phyloP scores from a whole-genome alignment of 768 basidiomycete genomes.

The Podaxis carcinomalis region DNA sequence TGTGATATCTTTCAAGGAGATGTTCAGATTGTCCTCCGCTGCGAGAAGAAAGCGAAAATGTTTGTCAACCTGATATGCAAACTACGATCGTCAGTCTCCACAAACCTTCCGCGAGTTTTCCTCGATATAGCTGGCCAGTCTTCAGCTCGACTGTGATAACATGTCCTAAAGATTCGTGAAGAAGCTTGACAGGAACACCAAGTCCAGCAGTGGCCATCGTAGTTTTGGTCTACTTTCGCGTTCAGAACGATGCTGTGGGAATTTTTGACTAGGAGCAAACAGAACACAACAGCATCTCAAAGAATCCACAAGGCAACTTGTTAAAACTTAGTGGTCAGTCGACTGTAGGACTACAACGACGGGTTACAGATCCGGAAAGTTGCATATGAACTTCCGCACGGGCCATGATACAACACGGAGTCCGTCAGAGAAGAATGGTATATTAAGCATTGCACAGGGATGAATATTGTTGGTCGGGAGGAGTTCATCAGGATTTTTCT shows the following conservation, averaged over 20 bases:
- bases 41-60: conserved; percentile 11
- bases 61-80: not conserved
- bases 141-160: conserved; percentile 98
- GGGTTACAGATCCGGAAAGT: not conserved
- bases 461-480: not conserved
- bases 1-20: conserved; percentile 93
- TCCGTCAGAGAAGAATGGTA: conserved; percentile 11
- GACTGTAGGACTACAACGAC: not conserved
- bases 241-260: not conserved
- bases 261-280: not conserved
- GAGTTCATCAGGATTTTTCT: conserved; percentile 33
- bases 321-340: too few relatives aligned
- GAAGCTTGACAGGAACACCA: conserved; percentile 93
- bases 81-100: conserved; percentile 11
- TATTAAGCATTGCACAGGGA: not conserved
- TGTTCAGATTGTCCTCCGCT: conserved; percentile 99
- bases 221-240: conserved; percentile 11
- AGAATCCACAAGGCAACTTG: not conserved
- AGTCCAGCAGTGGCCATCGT: conserved; percentile 60
- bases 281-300: not conserved
- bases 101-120: conserved; percentile 94
- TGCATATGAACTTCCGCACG: not conserved
- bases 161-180: conserved; percentile 96
- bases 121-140: conserved; percentile 94
- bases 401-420: not conserved